These are phyloP conservation scores for Amanita fuliginea DNA, from an alignment of 768 basidiomycete genomes.

Conservation along the genomic window DNA sequence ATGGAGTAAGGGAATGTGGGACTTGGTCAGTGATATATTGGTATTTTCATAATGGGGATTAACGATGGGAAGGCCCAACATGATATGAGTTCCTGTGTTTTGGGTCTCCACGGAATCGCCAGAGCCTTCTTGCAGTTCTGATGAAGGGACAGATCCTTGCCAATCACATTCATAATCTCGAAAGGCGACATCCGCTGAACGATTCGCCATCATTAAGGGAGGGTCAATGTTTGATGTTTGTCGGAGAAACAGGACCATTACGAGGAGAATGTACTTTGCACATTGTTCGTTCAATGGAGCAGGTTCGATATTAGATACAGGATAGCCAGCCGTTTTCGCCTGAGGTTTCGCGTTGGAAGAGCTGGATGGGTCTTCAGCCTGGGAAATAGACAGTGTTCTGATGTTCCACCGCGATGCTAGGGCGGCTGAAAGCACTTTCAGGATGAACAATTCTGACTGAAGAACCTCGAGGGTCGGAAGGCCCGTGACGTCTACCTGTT, in stretches of 20 bases:
- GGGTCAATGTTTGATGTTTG: conserved; percentile 51
- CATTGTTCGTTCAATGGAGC: conserved; percentile 72
- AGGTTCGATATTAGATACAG: conserved; percentile 48
- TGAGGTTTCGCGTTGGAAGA: conserved; percentile 16
- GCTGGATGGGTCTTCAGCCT: conserved; percentile 26
- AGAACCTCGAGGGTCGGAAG: conserved; percentile 56
- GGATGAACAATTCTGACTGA: conserved; percentile 78
- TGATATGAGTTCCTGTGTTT: conserved; percentile 8
- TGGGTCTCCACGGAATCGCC: background rate
- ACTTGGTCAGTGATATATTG: conserved; percentile 46
- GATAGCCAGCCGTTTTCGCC: conserved; percentile 26
- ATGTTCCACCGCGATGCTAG: conserved; percentile 70
- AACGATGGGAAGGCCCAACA: conserved; percentile 25
- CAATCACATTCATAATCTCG: conserved; percentile 48
- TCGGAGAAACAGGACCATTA: conserved; percentile 75
- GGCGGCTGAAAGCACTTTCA: conserved; percentile 70
- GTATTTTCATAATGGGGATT: conserved; percentile 47
- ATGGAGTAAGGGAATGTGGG: conserved; percentile 41
- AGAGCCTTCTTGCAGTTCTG: background rate
- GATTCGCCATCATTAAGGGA: conserved; percentile 43
- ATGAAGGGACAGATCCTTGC: background rate
- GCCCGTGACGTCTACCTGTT: conserved; percentile 47
- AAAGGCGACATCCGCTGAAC: conserved; percentile 52
- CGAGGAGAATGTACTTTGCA: conserved; percentile 70
- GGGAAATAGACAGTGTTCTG: conserved; percentile 14